Conservation (phyloP, 2,329 filamentous ascomycete genomes). For the Colletotrichum costaricense region DNA sequence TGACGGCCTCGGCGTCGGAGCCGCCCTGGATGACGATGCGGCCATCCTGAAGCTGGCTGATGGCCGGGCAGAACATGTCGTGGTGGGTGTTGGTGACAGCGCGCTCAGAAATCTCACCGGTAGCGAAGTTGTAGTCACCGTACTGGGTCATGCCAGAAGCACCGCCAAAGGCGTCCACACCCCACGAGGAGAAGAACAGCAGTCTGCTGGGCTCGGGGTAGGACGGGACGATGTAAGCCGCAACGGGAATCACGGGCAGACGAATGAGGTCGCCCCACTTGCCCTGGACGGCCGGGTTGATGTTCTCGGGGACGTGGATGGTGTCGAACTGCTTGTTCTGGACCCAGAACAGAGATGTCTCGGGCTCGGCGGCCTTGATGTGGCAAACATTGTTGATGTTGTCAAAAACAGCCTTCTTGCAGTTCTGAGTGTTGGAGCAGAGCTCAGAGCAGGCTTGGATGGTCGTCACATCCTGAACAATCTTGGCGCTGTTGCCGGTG, state of each 20-base stretch:
- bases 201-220: slow-evolving; percentile 39
- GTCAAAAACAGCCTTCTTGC: slow-evolving; percentile 38
- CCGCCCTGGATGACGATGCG: slow-evolving; percentile 66
- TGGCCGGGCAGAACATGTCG: slow-evolving; percentile 69
- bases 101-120: slow-evolving; percentile 43
- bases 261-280: slow-evolving; percentile 41
- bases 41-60: slow-evolving; percentile 60
- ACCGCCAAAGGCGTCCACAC: slow-evolving; percentile 39
- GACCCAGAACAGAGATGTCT: slow-evolving; percentile 34
- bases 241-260: slow-evolving; percentile 42
- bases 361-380: slow-evolving; percentile 36
- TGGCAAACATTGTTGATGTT: slow-evolving; percentile 37
- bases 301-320: slow-evolving; percentile 39
- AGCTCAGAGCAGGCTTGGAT: slow-evolving; percentile 33
- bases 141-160: slow-evolving; percentile 37
- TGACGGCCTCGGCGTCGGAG: slow-evolving; percentile 58
- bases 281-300: slow-evolving; percentile 37
- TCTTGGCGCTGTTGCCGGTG: slow-evolving; percentile 24
- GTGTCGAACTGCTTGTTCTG: slow-evolving; percentile 37
- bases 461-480: slow-evolving; percentile 26
- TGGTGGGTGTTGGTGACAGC: slow-evolving; percentile 55
- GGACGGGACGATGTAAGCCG: slow-evolving; percentile 42
- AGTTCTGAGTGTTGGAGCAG: slow-evolving; percentile 31
- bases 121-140: slow-evolving; percentile 39
- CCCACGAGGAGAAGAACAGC: slow-evolving; percentile 42